Conservation (phyloP, 805 yeast species). For the Candida incommunis region DNA sequence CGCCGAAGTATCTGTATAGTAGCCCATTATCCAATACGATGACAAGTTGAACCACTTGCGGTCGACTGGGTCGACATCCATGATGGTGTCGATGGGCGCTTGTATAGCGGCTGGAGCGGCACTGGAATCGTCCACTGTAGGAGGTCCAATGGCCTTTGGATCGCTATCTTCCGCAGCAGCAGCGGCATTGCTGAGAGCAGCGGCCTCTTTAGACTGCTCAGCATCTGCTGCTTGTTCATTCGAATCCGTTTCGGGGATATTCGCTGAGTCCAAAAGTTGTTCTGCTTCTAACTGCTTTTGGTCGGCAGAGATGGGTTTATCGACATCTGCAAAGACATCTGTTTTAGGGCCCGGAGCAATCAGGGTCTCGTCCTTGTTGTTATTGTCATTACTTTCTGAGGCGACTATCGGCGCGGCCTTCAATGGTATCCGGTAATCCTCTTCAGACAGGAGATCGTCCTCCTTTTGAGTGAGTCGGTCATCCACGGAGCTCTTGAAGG, state of each 20-base stretch:
- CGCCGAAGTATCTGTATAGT: neutral
- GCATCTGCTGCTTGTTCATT: too few relatives aligned
- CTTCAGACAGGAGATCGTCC: neutral
- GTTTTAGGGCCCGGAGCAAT: neutral
- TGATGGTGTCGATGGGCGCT: neutral
- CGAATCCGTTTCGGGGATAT: too few relatives aligned
- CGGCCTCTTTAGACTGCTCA: too few relatives aligned
- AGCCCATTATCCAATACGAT: neutral
- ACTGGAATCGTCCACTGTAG: too few relatives aligned
- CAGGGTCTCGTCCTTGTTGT: neutral
- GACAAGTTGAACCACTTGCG: constrained; percentile 1
- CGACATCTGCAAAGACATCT: neutral
- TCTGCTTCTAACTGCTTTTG: too few relatives aligned
- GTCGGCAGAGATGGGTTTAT: too few relatives aligned
- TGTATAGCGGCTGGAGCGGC: too few relatives aligned
- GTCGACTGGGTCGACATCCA: neutral
- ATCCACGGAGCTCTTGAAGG: neutral
- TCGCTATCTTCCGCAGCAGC: too few relatives aligned
- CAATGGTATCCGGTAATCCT: neutral
- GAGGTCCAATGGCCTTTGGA: too few relatives aligned
- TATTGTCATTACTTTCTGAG: neutral
- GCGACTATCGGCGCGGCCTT: too few relatives aligned
- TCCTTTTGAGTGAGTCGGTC: neutral
- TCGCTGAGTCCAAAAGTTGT: too few relatives aligned
- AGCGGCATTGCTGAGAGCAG: too few relatives aligned